phyloP scores from a whole-genome alignment of 2,329 filamentous ascomycete species.

The Dactylonectria macrodidyma region DNA sequence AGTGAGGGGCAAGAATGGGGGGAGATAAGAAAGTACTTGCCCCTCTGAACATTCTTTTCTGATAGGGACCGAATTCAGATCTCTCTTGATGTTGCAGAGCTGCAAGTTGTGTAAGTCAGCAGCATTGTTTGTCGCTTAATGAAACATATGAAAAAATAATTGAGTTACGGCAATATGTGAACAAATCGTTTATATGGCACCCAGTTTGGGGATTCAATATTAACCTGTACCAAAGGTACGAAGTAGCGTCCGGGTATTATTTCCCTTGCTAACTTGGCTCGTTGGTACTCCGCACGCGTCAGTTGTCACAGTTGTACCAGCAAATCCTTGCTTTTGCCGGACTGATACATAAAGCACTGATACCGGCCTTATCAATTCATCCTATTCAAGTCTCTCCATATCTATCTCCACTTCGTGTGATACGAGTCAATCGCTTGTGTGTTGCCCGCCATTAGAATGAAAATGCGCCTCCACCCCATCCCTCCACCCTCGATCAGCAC shows the following conservation, averaged over 20 bases:
- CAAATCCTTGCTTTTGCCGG: background rate
- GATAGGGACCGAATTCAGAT: background rate
- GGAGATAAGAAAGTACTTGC: background rate
- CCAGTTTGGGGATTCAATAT: background rate
- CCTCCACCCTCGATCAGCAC: background rate
- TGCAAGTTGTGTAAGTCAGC: background rate
- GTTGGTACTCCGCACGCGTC: background rate
- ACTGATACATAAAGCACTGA: background rate
- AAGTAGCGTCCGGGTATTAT: background rate
- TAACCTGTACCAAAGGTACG: background rate
- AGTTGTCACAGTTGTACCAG: background rate
- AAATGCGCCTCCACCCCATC: constrained; percentile 8
- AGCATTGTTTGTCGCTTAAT: background rate
- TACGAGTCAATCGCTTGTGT: constrained; percentile 2
- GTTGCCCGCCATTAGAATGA: background rate
- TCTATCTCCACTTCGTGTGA: constrained; percentile 1
- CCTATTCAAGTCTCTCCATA: constrained; percentile 6
- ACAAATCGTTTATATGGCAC: background rate
- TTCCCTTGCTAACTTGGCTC: background rate
- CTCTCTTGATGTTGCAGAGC: background rate
- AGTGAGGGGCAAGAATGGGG: background rate
- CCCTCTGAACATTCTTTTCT: background rate
- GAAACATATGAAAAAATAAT: background rate
- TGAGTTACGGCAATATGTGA: background rate
- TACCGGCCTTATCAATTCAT: background rate